Base-by-base conservation (phyloP, 2,329 filamentous ascomycete species). In the Monilinia fructigena region DNA sequence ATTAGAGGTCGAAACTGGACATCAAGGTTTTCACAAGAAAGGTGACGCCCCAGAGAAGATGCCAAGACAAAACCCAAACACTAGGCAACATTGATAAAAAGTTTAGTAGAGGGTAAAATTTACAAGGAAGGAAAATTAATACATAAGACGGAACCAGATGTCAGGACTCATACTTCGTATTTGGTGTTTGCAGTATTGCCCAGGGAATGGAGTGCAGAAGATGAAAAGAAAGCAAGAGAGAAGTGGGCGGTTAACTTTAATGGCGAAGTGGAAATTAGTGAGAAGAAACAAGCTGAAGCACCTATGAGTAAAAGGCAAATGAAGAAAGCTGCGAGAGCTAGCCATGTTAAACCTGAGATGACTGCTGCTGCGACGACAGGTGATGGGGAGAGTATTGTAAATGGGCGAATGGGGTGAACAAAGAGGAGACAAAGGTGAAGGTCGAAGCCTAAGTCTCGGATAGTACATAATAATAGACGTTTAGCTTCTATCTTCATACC, bases 81-180 rank as follows among this genome's bases (percentile, higher is more conserved):
- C 70, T 18, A 69, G 75, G 71, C 76, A 42, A 77, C 72, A 63
- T 69, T 75, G 56, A 63, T 77, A 18, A 72, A 75, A 67, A 75
- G 72, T 59, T 67, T 77, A 54, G 68, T 76, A 55, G 68, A 77
- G 66, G 76, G 78, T 55, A 87, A 91, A 69, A 77, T 85, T 0
- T 96, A 89, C 80, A 86, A 90, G 75, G 86, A 93, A 68, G 95
- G 95, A 0, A 85, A 86, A 38, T 75, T 98, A 52, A 84, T 92
- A 40, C 92, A 96, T 73, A 85, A 92, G 31, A 88, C 91, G 0
- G 95, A 99, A 79, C 81, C 88, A 0, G 95, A 99, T 74, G 80
- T 98, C 68, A 97, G 97, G 83, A 95, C 91, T 10, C 95, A 99
- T 78, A 99, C 95, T 0, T 95, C 91, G n/a, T 99, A 99, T 77